These are phyloP conservation scores for Psidium guajava DNA, from an alignment of 345 rosid species.

Conservation along the genomic window DNA sequence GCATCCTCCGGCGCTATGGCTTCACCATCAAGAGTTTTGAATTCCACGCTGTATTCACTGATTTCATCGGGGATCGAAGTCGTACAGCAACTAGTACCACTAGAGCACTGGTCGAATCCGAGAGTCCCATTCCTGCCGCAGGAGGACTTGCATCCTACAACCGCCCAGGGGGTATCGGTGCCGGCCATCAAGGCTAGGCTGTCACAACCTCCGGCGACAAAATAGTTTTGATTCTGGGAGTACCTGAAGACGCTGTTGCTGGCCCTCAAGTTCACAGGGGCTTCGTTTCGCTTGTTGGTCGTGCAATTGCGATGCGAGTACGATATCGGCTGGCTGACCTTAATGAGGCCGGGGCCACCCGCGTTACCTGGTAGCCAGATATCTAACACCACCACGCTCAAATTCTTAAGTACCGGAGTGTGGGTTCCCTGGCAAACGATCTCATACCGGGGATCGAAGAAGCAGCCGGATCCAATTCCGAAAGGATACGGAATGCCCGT, in stretches of 20 bases:
- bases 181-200: background rate
- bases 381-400: rapidly evolving
- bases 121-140: too few relatives aligned
- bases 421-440: background rate
- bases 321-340: rapidly evolving
- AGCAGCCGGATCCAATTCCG: background rate
- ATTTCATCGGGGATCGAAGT: rapidly evolving
- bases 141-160: background rate
- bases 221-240: rapidly evolving
- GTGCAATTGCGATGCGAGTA: background rate
- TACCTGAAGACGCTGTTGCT: rapidly evolving
- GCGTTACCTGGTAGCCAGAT: rapidly evolving
- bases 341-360: rapidly evolving
- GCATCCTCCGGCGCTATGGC: background rate
- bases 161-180: rapidly evolving
- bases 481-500: background rate
- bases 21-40: background rate
- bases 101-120: background rate
- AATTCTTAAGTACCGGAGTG: background rate
- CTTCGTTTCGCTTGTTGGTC: rapidly evolving
- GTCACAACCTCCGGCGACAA: background rate
- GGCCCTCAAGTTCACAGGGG: rapidly evolving
- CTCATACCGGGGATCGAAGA: rapidly evolving
- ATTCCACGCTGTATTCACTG: rapidly evolving
- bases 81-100: rapidly evolving